These are phyloP conservation scores for Bipolaris cookei DNA, from an alignment of 2,329 filamentous ascomycete genomes.

Conservation along the genomic window DNA sequence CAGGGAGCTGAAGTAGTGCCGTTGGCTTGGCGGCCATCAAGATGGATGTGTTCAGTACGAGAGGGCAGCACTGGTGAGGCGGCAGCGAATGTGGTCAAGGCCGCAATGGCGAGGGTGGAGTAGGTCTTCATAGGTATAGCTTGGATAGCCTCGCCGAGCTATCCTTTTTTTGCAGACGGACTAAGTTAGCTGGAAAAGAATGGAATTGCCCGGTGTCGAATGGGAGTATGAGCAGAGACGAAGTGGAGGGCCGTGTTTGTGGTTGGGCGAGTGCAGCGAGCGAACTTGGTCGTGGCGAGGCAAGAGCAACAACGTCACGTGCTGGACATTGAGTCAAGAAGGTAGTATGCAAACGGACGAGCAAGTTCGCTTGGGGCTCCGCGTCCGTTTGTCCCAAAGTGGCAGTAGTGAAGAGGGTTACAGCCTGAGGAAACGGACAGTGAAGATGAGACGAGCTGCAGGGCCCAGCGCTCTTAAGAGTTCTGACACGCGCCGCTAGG, in stretches of 20 bases:
- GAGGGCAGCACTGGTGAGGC: constrained; percentile 35
- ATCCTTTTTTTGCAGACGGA: not conserved
- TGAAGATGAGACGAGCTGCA: not conserved
- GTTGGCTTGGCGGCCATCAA: constrained; percentile 29
- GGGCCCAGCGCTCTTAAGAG: constrained; percentile 8
- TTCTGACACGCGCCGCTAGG: constrained; percentile 7
- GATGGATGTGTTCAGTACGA: constrained; percentile 19
- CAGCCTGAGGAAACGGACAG: not conserved
- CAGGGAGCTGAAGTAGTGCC: constrained; percentile 35
- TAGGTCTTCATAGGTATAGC: constrained; percentile 30
- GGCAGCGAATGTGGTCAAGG: constrained; percentile 28
- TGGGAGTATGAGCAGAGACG: not conserved
- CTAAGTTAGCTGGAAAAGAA: constrained; percentile 1
- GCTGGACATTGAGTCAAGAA: not conserved
- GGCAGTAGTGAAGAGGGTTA: not conserved
- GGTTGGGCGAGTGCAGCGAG: not conserved
- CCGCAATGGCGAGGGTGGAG: constrained; percentile 29
- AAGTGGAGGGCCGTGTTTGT: not conserved
- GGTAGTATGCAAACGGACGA: constrained; percentile 1
- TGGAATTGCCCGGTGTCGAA: not conserved
- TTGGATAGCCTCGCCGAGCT: not conserved
- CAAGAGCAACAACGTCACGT: constrained; percentile 2
- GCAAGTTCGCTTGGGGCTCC: not conserved
- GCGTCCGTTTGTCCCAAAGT: not conserved
- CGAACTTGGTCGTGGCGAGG: not conserved